Conservation (phyloP, 139 green algal species). For the Raphidocelis subcapitata region DNA sequence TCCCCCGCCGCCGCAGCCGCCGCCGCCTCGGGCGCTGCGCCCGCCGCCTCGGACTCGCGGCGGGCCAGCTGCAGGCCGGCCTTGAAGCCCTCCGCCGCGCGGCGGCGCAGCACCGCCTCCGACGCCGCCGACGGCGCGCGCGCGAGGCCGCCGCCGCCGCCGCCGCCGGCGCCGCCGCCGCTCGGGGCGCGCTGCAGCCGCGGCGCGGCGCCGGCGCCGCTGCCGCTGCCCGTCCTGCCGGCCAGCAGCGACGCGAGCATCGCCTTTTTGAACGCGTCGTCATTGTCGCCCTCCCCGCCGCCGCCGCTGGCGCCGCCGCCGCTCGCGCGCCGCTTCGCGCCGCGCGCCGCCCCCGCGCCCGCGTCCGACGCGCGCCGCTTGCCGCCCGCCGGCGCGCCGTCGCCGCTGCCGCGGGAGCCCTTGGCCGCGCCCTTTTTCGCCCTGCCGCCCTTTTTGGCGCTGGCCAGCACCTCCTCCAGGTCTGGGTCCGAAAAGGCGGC, state of each 20-base stretch:
- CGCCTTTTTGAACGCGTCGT: constrained; percentile 19
- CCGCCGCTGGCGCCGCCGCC: not conserved
- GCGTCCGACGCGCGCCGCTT: constrained; percentile 14
- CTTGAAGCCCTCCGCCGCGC: constrained; percentile 19
- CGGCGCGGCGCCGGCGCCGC: not conserved
- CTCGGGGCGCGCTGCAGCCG: constrained; percentile 4
- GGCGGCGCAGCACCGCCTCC: constrained; percentile 36
- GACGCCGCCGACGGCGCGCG: constrained; percentile 3
- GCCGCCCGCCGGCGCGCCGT: too few relatives aligned
- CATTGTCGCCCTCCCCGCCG: not conserved
- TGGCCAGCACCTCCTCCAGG: too few relatives aligned
- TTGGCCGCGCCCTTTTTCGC: too few relatives aligned
- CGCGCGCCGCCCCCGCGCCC: not conserved
- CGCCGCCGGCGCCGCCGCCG: not conserved
- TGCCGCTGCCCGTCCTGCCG: not conserved
- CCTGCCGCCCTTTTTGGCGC: too few relatives aligned
- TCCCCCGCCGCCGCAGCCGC: constrained; percentile 1
- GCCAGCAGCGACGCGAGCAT: constrained; percentile 25
- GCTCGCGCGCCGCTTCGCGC: constrained; percentile 3
- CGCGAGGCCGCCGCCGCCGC: too few relatives aligned
- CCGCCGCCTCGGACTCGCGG: constrained; percentile 14
- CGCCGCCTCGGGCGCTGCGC: too few relatives aligned
- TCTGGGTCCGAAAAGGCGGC: too few relatives aligned
- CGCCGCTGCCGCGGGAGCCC: too few relatives aligned
- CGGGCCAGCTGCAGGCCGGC: constrained; percentile 21